Percentiles rank a stretch among this genome's conserved stretches.
Evolutionary conservation across 148 eudicot genomes (phyloP).

Genomic region (Vaccinium macrocarpon): DNA sequence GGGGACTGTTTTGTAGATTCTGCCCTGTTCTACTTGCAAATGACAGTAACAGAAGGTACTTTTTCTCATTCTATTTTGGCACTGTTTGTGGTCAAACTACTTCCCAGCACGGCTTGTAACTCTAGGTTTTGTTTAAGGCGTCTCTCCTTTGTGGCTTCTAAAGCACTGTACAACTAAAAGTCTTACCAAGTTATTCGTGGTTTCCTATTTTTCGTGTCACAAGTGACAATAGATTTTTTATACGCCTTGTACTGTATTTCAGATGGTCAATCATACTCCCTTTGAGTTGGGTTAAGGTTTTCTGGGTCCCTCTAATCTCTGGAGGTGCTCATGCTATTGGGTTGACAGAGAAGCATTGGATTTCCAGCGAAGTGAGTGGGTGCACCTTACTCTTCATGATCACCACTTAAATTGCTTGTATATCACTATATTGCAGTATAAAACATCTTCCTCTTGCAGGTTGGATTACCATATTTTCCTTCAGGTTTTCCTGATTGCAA

Average conservation of each 20-base stretch:
- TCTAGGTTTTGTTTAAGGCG: neutral
- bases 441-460: slow-evolving; percentile 40
- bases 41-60: slow-evolving; percentile 49
- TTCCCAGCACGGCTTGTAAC: neutral
- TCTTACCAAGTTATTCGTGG: neutral
- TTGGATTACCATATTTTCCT: slow-evolving; percentile 71
- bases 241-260: slow-evolving; percentile 23
- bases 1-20: slow-evolving; percentile 32
- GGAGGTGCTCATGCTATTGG: slow-evolving; percentile 85
- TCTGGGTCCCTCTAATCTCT: slow-evolving; percentile 73
- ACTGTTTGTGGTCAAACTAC: slow-evolving; percentile 7
- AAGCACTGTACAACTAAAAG: neutral
- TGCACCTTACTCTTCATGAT: neutral
- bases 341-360: slow-evolving; percentile 86
- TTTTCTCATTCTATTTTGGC: slow-evolving; percentile 13
- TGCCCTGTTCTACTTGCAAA: slow-evolving; percentile 75
- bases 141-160: neutral
- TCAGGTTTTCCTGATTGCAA: slow-evolving; percentile 79
- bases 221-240: neutral
- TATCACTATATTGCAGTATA: neutral
- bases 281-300: slow-evolving; percentile 75
- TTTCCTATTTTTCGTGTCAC: neutral
- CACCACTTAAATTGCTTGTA: neutral
- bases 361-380: slow-evolving; percentile 67
- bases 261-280: slow-evolving; percentile 93